A percentile compares a stretch with the other conserved stretches of the same genome.
These are phyloP conservation scores for Xylaria sp. DNA, from an alignment of 2,329 filamentous ascomycete species.

Conservation along the genomic window DNA sequence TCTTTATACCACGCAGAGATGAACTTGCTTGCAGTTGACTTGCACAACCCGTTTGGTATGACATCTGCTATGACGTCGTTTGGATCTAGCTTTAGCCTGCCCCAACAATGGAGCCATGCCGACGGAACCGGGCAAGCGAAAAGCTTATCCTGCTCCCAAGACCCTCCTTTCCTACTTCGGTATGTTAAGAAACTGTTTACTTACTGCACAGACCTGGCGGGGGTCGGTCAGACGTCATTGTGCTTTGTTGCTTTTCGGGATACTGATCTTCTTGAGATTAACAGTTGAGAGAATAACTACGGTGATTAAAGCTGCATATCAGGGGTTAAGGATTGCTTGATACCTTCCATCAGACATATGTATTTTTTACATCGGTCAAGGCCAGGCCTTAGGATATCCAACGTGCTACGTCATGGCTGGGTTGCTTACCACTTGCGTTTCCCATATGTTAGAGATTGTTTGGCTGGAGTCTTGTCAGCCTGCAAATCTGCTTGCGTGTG, in stretches of 20 bases:
- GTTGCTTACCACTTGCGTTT: too few species aligned
- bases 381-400: background rate
- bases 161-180: background rate
- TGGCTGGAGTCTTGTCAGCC: background rate
- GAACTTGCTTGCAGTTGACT: background rate
- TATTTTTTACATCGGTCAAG: background rate
- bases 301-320: too few species aligned
- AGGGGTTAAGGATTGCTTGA: background rate
- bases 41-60: background rate
- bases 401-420: slow-evolving; percentile 2
- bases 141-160: background rate
- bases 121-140: background rate
- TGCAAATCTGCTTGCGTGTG: background rate
- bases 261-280: background rate
- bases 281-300: background rate
- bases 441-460: background rate
- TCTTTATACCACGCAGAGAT: background rate
- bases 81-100: background rate
- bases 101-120: background rate
- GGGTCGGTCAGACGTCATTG: slow-evolving; percentile 4
- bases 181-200: background rate
- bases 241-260: background rate
- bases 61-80: slow-evolving; percentile 14
- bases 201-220: background rate
- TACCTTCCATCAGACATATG: background rate